phyloP scores from a whole-genome alignment of 2,329 filamentous ascomycete genomes.

The Graphilbum ipis-grandicollis region DNA sequence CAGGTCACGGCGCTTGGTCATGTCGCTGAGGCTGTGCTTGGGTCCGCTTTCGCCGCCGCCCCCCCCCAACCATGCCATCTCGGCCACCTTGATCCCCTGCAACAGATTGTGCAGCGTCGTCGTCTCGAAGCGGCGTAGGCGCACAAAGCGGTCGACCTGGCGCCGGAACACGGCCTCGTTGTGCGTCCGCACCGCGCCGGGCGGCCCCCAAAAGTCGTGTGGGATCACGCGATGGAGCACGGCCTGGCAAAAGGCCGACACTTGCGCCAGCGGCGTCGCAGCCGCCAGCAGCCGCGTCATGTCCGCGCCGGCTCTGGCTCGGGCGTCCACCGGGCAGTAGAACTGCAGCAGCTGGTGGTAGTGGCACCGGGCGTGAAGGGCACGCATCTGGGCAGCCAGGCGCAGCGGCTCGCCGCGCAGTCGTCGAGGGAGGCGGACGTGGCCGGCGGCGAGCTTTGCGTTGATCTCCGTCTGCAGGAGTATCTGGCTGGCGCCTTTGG shows the following conservation, averaged over 20 bases:
- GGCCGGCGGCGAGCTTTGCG: slow-evolving; percentile 14
- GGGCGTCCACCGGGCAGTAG: slow-evolving; percentile 59
- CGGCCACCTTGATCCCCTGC: slow-evolving; percentile 56
- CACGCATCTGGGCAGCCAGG: slow-evolving; percentile 52
- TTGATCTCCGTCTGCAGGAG: slow-evolving; percentile 51
- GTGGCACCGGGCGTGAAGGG: slow-evolving; percentile 55
- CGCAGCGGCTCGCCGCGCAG: slow-evolving; percentile 43
- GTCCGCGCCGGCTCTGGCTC: neutral
- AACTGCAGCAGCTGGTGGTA: slow-evolving; percentile 64
- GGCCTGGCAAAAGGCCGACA: slow-evolving; percentile 78
- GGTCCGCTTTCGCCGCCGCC: neutral
- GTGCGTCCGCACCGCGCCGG: slow-evolving; percentile 23
- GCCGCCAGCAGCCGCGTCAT: slow-evolving; percentile 39
- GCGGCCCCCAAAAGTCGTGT: slow-evolving; percentile 52
- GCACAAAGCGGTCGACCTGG: slow-evolving; percentile 62
- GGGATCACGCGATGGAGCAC: slow-evolving; percentile 59
- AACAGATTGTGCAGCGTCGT: slow-evolving; percentile 62
- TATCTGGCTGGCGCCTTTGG: too few relatives aligned
- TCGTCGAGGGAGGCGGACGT: slow-evolving; percentile 39
- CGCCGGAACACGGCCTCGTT: slow-evolving; percentile 48
- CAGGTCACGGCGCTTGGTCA: slow-evolving; percentile 59
- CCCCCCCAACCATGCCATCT: slow-evolving; percentile 51
- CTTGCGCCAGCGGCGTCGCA: slow-evolving; percentile 47
- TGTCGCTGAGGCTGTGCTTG: slow-evolving; percentile 51
- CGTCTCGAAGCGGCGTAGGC: slow-evolving; percentile 63